Percentiles rank a stretch among this genome's conserved stretches.
Evolutionary conservation across 2,329 filamentous ascomycete species (phyloP).

Genomic region (Cryphonectria japonica): DNA sequence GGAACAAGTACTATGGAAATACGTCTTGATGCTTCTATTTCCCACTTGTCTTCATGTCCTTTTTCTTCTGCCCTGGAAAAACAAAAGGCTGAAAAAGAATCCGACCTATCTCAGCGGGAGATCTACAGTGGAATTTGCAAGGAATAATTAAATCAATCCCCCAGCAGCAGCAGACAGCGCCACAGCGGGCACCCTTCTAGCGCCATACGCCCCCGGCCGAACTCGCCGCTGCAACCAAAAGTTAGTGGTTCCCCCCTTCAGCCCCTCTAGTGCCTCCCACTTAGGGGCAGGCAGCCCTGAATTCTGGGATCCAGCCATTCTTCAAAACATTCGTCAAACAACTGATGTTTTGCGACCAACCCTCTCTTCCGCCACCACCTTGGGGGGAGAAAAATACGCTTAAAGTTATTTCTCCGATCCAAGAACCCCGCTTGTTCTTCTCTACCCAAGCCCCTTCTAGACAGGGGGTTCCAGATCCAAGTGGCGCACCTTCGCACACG

Average conservation of each 20-base stretch:
- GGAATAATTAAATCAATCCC: background rate
- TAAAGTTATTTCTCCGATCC: background rate
- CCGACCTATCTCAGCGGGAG: background rate
- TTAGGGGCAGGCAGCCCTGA: background rate
- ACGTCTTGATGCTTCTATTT: too few species aligned
- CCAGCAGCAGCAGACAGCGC: background rate
- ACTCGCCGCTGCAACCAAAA: background rate
- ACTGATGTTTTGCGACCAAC: background rate
- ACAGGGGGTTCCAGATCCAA: background rate
- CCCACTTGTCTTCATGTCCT: too few species aligned
- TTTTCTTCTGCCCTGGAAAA: too few species aligned
- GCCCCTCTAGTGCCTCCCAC: background rate
- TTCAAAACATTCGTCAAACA: constrained; percentile 23
- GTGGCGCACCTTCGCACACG: background rate
- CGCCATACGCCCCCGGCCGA: background rate
- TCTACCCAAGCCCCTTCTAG: background rate
- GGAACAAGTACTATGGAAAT: too few species aligned
- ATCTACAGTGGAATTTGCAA: background rate
- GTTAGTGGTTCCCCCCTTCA: background rate
- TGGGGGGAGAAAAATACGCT: background rate
- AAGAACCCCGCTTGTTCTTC: background rate
- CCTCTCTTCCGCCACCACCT: background rate
- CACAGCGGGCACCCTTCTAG: background rate
- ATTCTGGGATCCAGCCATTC: background rate
- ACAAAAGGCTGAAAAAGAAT: background rate